Evolutionary conservation across 345 rosid genomes (phyloP), one percentile per base, ranked within the genome.

Genomic region (Hibiscus mutabilis): DNA sequence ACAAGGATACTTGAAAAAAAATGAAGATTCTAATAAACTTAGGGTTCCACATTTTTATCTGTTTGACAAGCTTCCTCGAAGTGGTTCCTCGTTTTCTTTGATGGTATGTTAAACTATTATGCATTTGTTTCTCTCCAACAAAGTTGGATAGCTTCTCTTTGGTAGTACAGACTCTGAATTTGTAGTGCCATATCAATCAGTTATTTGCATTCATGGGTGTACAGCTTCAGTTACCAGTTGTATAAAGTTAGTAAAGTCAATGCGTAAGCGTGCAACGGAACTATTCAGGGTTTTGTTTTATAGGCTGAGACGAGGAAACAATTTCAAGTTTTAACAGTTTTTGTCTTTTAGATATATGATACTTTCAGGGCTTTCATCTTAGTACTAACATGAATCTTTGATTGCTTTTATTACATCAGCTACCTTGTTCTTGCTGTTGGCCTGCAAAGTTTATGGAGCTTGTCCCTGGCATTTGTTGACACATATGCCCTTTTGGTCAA

Each of bases 381-480:
- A 6, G 13, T 13, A 0, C 5, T 35, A 40, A 22, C 19, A 25
- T 70, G 55, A 22, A 18, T 46, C 10, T 63, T 70, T 57, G 61
- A 3, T 53, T 80, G 53, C 42, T 55, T 51, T 70, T 70, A 10
- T 60, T 75, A 66, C 72, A 67, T 84, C 87, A 90, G 95, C 72
- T 86, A 85, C 81, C 84, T 90, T 8, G 91, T 90, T 59, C 77
- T 87, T 40, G 93, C 98, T 63, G 83, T 83, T 73, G 72, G 90
- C 70, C 63, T 90, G 75, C 98, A 92, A 82, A 78, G 86, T 71
- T 51, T 89, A 72, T 92, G 96, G 98, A 90, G 95, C 80, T 72
- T 90, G 58, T 85, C 82, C 40, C 81, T 92, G 46, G 87, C 90
- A 10, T 22, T 89, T 27, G 70, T 87, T 5, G 91, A 92, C 74